Percentiles rank a stretch among this genome's conserved stretches.
Evolutionary conservation across 306 rosid genomes (phyloP).

Genomic region (Mimosa pudica): DNA sequence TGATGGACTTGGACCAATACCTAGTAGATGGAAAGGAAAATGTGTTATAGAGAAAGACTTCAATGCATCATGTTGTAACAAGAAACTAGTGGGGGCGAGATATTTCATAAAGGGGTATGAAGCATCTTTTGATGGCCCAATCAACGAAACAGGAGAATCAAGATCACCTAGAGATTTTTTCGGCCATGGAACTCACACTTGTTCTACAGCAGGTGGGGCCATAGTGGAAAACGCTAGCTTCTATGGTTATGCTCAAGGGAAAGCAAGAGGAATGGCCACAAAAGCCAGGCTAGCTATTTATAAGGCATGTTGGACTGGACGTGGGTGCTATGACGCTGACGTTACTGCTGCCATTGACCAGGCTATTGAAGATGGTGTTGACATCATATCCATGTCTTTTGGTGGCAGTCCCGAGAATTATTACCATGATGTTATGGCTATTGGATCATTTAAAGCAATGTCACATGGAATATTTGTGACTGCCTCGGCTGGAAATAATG

Average conservation of each 20-base stretch:
- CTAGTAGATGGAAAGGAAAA: conserved; percentile 76
- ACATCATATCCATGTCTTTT: conserved; percentile 78
- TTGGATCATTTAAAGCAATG: conserved; percentile 71
- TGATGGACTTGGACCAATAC: conserved; percentile 60
- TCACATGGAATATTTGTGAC: conserved; percentile 74
- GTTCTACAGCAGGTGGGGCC: conserved; percentile 86
- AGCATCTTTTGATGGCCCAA: conserved; percentile 45
- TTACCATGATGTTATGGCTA: conserved; percentile 63
- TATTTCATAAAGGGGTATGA: conserved; percentile 73
- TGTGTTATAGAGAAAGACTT: conserved; percentile 73
- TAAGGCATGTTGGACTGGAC: conserved; percentile 73
- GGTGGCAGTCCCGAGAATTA: conserved; percentile 62
- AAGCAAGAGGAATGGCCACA: conserved; percentile 87
- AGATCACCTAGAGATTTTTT: conserved; percentile 87
- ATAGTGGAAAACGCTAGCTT: conserved; percentile 71
- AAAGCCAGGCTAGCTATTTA: conserved; percentile 78
- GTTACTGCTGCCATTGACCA: conserved; percentile 77
- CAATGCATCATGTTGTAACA: conserved; percentile 67
- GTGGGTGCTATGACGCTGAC: conserved; percentile 72
- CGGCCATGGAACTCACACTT: conserved; percentile 95
- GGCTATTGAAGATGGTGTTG: conserved; percentile 79
- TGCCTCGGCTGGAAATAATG: conserved; percentile 83
- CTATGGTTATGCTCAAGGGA: conserved; percentile 75
- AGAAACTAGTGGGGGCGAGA: conserved; percentile 84
- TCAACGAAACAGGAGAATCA: conserved; percentile 57